phyloP scores from a whole-genome alignment of 2,329 filamentous ascomycete species.

The Lachnellula hyalina region DNA sequence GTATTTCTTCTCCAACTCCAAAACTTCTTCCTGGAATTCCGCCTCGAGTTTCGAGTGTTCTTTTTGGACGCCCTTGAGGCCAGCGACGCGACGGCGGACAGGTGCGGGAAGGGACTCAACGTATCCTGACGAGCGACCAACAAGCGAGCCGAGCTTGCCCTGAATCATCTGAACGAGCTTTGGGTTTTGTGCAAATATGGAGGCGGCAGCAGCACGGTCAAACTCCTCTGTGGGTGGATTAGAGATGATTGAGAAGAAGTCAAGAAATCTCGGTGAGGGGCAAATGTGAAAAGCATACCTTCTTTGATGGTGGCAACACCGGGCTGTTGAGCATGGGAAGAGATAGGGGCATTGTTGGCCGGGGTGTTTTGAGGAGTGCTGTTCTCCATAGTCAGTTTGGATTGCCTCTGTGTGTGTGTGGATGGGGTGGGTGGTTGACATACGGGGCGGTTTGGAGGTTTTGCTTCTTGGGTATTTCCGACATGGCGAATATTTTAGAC shows the following conservation, averaged over 20 bases:
- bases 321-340: slow-evolving; percentile 93
- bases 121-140: slow-evolving; percentile 94
- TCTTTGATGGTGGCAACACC: slow-evolving; percentile 94
- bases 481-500: slow-evolving; percentile 41
- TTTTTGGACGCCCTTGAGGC: slow-evolving; percentile 96
- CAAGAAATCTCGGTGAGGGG: slow-evolving; percentile 27
- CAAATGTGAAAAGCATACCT: slow-evolving; percentile 55
- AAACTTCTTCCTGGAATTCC: slow-evolving; percentile 96
- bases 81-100: slow-evolving; percentile 88
- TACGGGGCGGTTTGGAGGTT: slow-evolving; percentile 56
- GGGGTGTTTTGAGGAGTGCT: slow-evolving; percentile 99
- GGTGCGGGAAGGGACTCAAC: slow-evolving; percentile 88
- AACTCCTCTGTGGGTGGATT: slow-evolving; percentile 65
- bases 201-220: slow-evolving; percentile 79
- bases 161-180: slow-evolving; percentile 96
- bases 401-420: slow-evolving; percentile 7
- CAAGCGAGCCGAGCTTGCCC: slow-evolving; percentile 86
- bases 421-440: slow-evolving; percentile 33
- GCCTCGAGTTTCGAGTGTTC: slow-evolving; percentile 98
- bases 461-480: slow-evolving; percentile 59
- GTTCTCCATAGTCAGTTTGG: slow-evolving; percentile 27
- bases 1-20: slow-evolving; percentile 99
- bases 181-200: slow-evolving; percentile 93
- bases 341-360: slow-evolving; percentile 91
- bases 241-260: slow-evolving; percentile 19